Evolutionary conservation across 257 asterid genomes (phyloP), one percentile per base, ranked within the genome.

Genomic region (Capsicum baccatum): DNA sequence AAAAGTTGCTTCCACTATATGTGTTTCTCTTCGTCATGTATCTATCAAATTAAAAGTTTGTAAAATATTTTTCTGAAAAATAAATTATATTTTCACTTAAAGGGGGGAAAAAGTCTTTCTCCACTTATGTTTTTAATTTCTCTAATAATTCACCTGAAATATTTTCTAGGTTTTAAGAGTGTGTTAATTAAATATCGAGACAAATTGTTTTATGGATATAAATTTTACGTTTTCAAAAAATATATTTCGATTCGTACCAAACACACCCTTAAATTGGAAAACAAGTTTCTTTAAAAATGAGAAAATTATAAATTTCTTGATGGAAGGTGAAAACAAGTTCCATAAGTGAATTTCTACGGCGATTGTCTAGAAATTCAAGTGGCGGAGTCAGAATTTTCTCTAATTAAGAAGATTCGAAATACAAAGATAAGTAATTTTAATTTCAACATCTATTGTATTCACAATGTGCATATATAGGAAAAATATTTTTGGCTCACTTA

Each of bases 21-120:
- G 21, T 76, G 42, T 76, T 76, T 76, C 62, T 21, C 47, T 54
- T 13, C 19, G 81, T 6, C 47, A 76, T 1, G 14, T 76, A 76
- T 76, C 81, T 76, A 50, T 76, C 81, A 70, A 44, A 35, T 70
- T 44, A 44, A 67, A 26, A 54, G 54, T 39, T 16, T 68, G 78
- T 68, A 14, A 11, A 5, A 11, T 2, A 2, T 59, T 14, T 37
- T 37, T 3, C 21, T 15, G 39, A n/a, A 68, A 67, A 67, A 67
- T 3, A 35, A 6, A 35, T 35, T 35, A 35, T 57, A 0, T 3
- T 16, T 57, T 15, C 63, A 57, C 19, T 57, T 15, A 57, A 16
- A 15, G n/a, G 7, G 60, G 15, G 5, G 9, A 50, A 50, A 8
- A 54, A 54, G 12, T 12, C 2, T 56, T 56, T 13, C 60, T 17